These are phyloP conservation scores for Candida argentea DNA, from an alignment of 805 yeast genomes.

Conservation along the genomic window DNA sequence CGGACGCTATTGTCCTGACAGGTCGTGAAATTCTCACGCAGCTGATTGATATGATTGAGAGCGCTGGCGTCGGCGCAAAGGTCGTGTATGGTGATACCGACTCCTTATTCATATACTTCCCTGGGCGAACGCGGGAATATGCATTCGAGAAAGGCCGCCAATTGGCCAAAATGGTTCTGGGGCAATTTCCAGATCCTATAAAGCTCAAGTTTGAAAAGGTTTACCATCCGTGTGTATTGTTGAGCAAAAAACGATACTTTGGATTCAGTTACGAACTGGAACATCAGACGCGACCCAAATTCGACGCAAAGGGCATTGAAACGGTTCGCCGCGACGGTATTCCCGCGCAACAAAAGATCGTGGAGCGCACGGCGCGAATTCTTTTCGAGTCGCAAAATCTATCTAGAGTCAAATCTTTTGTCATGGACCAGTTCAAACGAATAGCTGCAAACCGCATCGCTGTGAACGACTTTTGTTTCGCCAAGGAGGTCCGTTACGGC, in stretches of 20 bases:
- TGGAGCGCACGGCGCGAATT: constrained; percentile 56
- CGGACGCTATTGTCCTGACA: constrained; percentile 87
- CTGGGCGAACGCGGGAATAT: constrained; percentile 66
- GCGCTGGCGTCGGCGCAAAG: constrained; percentile 67
- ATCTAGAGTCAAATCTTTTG: constrained; percentile 56
- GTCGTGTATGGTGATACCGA: constrained; percentile 98
- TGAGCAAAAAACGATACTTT: constrained; percentile 85
- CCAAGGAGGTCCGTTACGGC: constrained; percentile 82
- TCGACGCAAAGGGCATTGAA: constrained; percentile 96
- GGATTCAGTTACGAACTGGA: constrained; percentile 68
- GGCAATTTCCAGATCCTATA: constrained; percentile 68
- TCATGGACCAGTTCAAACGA: constrained; percentile 55
- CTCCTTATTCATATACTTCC: constrained; percentile 81
- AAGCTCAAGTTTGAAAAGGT: constrained; percentile 86
- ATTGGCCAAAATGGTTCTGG: constrained; percentile 57
- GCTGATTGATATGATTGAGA: constrained; percentile 63
- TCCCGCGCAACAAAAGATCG: constrained; percentile 80
- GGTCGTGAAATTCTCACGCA: constrained; percentile 76
- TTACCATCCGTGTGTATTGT: constrained; percentile 72
- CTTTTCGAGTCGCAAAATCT: constrained; percentile 68
- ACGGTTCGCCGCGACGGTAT: constrained; percentile 92
- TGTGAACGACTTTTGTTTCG: constrained; percentile 81
- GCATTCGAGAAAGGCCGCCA: constrained; percentile 70
- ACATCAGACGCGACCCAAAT: constrained; percentile 46
- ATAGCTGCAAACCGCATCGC: constrained; percentile 54